Evolutionary conservation across 805 yeast species (phyloP), one percentile per base, ranked within the genome.

Genomic region (Phaffomyces opuntiae): DNA sequence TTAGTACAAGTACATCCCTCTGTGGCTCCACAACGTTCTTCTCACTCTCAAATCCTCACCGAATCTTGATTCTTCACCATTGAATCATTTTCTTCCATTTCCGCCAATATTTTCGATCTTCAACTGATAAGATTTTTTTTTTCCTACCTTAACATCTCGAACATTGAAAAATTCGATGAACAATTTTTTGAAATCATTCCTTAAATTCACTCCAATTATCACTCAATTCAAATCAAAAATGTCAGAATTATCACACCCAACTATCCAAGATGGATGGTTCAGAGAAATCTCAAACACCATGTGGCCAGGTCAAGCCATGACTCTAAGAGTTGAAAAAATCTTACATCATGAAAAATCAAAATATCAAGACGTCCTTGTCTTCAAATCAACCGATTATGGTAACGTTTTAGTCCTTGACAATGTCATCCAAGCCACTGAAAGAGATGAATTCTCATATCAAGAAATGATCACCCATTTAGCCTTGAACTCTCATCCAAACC

Each of bases 271-370:
- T 68, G 97, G 97, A 62, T 91, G 99, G 99, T 91, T 91, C 72
- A 81, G 91, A 60, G 99, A 91, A 69, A 75, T 86, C 65, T 86
- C 96, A 55, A 87, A 90, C 67, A 87, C 95, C 63, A 85, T 88
- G 87, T 91, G 96, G 95, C 98, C 99, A 29, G 99, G 99, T 54
- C 96, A 90, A 75, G 98, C 97, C 56, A 83, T 93, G 93, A 78
- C 89, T 43, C 74, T 91, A 56, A 78, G 81, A 53, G 98, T 91
- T 48, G 88, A 91, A 55, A 81, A 89, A 67, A 78, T 91, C 44
- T 75, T 91, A 54, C 89, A 86, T 69, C 84, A 78, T 51, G 96
- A 84, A 65, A 77, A 83, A 67, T 87, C 96, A 49, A 77, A 82
- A 67, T 91, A 85, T 68, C 99, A 91, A 73, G 98, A 91, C 62